Evolutionary conservation across 2,329 filamentous ascomycete genomes (phyloP).

Genomic region (Scedosporium apiospermum): DNA sequence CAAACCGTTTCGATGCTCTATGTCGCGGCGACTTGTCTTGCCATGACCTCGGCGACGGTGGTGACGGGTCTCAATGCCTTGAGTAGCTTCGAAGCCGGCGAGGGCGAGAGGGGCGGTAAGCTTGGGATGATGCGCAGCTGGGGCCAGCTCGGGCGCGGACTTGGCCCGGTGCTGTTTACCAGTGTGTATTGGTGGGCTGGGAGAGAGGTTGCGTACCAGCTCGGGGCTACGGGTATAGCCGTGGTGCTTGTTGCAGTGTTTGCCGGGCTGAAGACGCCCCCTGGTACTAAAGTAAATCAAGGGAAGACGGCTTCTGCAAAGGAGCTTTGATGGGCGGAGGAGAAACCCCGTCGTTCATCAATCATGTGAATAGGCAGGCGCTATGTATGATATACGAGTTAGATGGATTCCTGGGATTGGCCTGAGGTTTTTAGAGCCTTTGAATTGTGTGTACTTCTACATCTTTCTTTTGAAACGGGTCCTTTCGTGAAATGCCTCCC

Average conservation of each 20-base stretch:
- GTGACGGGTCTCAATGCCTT: conserved; percentile 89
- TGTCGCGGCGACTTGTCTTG: conserved; percentile 70
- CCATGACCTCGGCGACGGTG: conserved; percentile 86
- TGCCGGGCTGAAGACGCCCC: conserved; percentile 58
- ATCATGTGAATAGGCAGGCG: not conserved
- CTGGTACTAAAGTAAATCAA: not conserved
- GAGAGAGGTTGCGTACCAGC: conserved; percentile 70
- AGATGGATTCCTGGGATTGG: not conserved
- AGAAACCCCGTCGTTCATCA: too few relatives aligned
- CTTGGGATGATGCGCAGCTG: conserved; percentile 70
- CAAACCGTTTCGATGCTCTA: conserved; percentile 64
- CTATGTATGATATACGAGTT: not conserved
- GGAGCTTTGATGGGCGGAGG: conserved; percentile 1
- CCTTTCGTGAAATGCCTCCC: too few relatives aligned
- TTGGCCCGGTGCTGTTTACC: conserved; percentile 86
- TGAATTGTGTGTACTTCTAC: too few relatives aligned
- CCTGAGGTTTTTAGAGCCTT: too few relatives aligned
- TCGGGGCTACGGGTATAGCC: conserved; percentile 73
- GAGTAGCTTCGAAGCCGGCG: conserved; percentile 78
- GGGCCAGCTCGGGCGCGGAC: conserved; percentile 80
- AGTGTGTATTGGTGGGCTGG: conserved; percentile 98
- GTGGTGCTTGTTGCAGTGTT: conserved; percentile 65
- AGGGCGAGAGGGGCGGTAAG: conserved; percentile 74
- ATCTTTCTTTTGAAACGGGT: too few relatives aligned
- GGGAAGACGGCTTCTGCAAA: not conserved